Conservation (phyloP, 768 basidiomycete genomes). For the Butyriboletus loyo region DNA sequence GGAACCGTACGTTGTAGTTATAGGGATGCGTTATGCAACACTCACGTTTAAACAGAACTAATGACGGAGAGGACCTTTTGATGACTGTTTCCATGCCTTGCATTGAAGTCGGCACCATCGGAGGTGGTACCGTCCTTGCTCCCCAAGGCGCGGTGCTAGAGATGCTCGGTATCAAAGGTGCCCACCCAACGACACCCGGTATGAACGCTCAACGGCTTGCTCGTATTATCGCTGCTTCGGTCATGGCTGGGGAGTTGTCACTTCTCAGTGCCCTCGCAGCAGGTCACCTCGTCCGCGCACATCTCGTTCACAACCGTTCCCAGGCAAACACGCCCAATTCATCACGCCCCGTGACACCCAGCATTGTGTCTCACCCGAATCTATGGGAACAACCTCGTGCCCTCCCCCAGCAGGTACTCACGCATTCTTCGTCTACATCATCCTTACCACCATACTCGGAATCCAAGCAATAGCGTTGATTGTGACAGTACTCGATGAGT, state of each 20-base stretch:
- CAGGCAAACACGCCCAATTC: slow-evolving; percentile 73
- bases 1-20: slow-evolving; percentile 73
- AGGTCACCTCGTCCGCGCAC: slow-evolving; percentile 91
- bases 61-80: slow-evolving; percentile 85
- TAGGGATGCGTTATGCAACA: not conserved
- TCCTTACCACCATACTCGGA: slow-evolving; percentile 44
- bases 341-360: slow-evolving; percentile 62
- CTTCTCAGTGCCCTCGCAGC: slow-evolving; percentile 91
- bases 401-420: slow-evolving; percentile 16
- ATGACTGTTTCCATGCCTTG: slow-evolving; percentile 98
- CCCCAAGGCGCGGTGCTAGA: slow-evolving; percentile 91
- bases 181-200: slow-evolving; percentile 83
- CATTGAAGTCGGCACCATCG: slow-evolving; percentile 97
- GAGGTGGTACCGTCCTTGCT: slow-evolving; percentile 89
- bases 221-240: slow-evolving; percentile 83
- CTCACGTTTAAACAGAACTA: slow-evolving; percentile 51
- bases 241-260: slow-evolving; percentile 97
- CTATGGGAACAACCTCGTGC: slow-evolving; percentile 24
- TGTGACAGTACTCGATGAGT: slow-evolving; percentile 2
- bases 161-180: slow-evolving; percentile 90
- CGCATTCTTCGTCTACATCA: slow-evolving; percentile 37
- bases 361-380: slow-evolving; percentile 23
- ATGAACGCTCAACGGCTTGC: slow-evolving; percentile 88
- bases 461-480: slow-evolving; percentile 18
- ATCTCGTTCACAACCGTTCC: slow-evolving; percentile 89